Base-by-base conservation (phyloP, 176 grass and related monocot species). In the Carex scoparia region DNA sequence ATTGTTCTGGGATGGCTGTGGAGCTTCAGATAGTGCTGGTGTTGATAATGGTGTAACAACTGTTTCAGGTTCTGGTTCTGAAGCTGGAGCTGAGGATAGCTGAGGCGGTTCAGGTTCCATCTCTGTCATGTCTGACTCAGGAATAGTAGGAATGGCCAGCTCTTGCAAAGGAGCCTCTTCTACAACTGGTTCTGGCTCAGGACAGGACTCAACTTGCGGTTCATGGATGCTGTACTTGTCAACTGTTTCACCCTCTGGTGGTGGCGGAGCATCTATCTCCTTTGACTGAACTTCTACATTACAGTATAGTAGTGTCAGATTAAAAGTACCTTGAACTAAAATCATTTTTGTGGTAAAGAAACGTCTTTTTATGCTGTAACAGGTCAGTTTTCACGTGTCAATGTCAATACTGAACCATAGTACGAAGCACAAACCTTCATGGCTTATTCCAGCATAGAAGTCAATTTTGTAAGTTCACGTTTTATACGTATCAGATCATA, bases 191-290 rank as follows among this genome's bases (percentile, higher is more conserved):
- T 92, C 91, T 1, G 85, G 37, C 19, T 92, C 38, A 2, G 85
- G 46, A 82, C 49, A 62, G 44, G 89, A 59, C 81, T 94, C 89
- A 9, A 87, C 93, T 31, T 69, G 85, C 51, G 78, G 65, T 72
- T 99, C 93, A 40, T 90, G 64, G 46, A 87, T 90, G 86, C 82
- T 79, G 86, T 95, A 92, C 35, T 82, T 86, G 79, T 89, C 91
- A 80, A 89, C 82, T 14, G 54, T 44, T 0, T 92, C 87, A 84
- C 87, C 88, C 85, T 94, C 97, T 35, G 76, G 79, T 71, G 80
- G 78, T 35, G 88, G 73, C 59, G 89, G 89, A 61, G 80, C 62
- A 62, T 78, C 81, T 58, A 73, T 60, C 64, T 93, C 86, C 42
- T 82, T 5, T 40, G 83, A 38, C 76, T 92, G 91, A 79, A 74